Base-by-base conservation (phyloP, 1,139 yeast species). In the Yamadazyma atlantica region DNA sequence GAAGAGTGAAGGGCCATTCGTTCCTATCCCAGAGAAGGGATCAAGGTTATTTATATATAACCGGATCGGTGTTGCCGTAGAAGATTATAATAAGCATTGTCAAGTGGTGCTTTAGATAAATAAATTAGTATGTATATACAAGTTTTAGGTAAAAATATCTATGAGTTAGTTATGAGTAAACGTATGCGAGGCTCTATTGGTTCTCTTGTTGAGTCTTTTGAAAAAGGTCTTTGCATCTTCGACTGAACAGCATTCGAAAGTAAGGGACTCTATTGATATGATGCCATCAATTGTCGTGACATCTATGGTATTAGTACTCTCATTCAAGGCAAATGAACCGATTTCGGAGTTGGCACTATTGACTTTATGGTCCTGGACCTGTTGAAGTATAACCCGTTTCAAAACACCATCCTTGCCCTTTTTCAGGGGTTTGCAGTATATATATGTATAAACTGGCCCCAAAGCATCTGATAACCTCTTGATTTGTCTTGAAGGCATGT, bases 51-150 rank as follows among this genome's bases (percentile, higher is more conserved):
- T 78, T 59, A 62, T 92, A 45, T 89, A 88, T 66, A 75, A 70
- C 46, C 79, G 78, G 52, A 86, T 92, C 50, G 85, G 83, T 4
- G 63, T 84, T 42, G 97, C 97, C 1, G 97, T 88, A 11, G 75
- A 73, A 25, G 88, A 83, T 50, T 88, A 73, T 62, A 89, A 89
- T 57, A 80, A 81, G 64, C 75, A 69, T 38, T 73, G 78, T 45
- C 77, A 69, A 48, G 73, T 73, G 9, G 53, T 58, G 2, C 41
- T 38, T 45, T 71, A 43, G 64, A 14, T 3, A 11, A 23, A 29
- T 25, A 22, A 29, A 13, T 26, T 26, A 29, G 7, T 7, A 4
- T 26, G 27, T 15, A 31, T 18, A 18, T 26, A 35, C 30, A 30
- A 18, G 29, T n/a, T n/a, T n/a, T n/a, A n/a, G n/a, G n/a, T 19